phyloP scores from a whole-genome alignment of 192 early-diverging fungal species.

The Coemansia sp. region DNA sequence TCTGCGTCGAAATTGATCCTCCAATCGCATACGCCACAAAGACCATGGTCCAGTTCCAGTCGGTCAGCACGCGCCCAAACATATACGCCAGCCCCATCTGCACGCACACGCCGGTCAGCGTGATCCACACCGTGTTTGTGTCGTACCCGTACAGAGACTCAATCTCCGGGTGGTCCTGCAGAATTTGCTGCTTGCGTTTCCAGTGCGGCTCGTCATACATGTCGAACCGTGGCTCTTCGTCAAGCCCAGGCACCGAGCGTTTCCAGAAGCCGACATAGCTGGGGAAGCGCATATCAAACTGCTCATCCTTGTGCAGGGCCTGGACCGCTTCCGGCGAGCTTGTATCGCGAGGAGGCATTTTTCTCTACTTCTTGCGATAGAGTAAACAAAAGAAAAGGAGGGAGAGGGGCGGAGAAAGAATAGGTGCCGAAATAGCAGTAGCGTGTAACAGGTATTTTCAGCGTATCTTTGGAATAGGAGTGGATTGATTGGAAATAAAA shows the following conservation, averaged over 20 bases:
- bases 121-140: conserved; percentile 74
- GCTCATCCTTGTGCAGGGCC: conserved; percentile 49
- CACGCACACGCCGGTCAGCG: conserved; percentile 60
- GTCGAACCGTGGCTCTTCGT: conserved; percentile 78
- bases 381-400: background rate
- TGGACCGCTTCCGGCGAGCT: conserved; percentile 27
- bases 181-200: conserved; percentile 86
- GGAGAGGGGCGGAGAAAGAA: background rate
- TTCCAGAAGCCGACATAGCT: conserved; percentile 81
- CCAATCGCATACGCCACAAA: conserved; percentile 75
- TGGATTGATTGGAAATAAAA: background rate
- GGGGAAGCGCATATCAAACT: conserved; percentile 70
- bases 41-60: conserved; percentile 66
- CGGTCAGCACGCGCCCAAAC: conserved; percentile 66
- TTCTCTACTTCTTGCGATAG: background rate
- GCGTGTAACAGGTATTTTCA: background rate
- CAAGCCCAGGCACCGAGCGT: conserved; percentile 70
- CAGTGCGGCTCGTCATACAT: conserved; percentile 93
- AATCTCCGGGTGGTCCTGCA: conserved; percentile 86
- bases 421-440: conserved; percentile 3
- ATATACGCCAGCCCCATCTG: conserved; percentile 80
- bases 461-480: background rate
- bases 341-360: conserved; percentile 41
- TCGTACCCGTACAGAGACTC: conserved; percentile 82
- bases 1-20: conserved; percentile 76